Base-by-base conservation (phyloP, 306 rosid species). In the Pyrus bretschneideri region DNA sequence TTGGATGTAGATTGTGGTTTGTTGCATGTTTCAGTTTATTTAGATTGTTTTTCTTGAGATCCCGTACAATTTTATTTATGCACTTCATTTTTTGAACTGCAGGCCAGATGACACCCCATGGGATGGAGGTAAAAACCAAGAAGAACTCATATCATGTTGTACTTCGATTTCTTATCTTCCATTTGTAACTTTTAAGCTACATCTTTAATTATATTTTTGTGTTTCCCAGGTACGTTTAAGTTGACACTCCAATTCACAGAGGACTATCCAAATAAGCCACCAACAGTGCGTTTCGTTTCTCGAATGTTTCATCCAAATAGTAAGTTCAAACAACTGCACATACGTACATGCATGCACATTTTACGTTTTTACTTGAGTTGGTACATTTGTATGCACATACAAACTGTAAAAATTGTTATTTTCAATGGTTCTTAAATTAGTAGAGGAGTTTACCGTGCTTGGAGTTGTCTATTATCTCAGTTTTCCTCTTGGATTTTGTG, bases 291-390 rank as follows among this genome's bases (percentile, higher is more conserved):
- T 70, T 95, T 95, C 78, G 99, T 95, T 65, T 95, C 99, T 73
- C 89, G 97, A 70, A 95, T 95, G 99, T 95, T 95, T 86, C 99
- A 95, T 84, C 99, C 97, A 61, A 95, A 95, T 70, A 95, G 99
- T 95, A 80, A 90, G 99, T 87, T 62, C 13, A 59, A 62, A 35
- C 70, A 55, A 69, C 29, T 29, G 38, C 27, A 73, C 29, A 15
- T 11, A 18, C 12, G 18, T 49, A 4, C 54, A 4, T 4, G 21
- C 27, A 44, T 45, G 59, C 46, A 59, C 31, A 13, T 70, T 7
- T 79, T 31, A 21, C 13, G 9, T 27, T n/a, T 42, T 7, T 66
- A 42, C 74, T n/a, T 49, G 17, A 45, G 6, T 70, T 25, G 58
- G 42, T 59, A 17, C 29, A 27, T 70, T 11, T 51, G 46, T 40